Evolutionary conservation across 768 basidiomycete species (phyloP).

Genomic region (Xanthoconium stramineum): DNA sequence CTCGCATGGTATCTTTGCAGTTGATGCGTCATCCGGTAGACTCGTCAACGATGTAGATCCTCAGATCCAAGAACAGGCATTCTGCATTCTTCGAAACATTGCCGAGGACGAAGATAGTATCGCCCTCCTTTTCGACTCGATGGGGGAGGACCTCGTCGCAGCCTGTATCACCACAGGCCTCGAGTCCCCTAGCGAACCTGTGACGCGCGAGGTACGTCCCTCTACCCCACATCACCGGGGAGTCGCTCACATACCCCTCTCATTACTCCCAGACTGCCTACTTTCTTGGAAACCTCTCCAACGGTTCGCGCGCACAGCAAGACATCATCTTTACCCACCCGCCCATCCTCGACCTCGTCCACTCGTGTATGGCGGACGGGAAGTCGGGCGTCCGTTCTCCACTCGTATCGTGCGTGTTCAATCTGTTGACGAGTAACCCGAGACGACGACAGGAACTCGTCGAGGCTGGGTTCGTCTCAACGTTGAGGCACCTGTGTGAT

Average conservation of each 20-base stretch:
- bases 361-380: constrained; percentile 56
- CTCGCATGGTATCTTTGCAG: not conserved
- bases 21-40: constrained; percentile 31
- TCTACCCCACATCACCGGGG: no score
- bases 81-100: constrained; percentile 64
- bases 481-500: constrained; percentile 43
- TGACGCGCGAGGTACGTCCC: constrained; percentile 47
- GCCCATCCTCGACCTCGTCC: constrained; percentile 50
- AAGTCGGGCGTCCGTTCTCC: constrained; percentile 58
- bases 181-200: constrained; percentile 49
- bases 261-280: constrained; percentile 44
- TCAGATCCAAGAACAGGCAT: constrained; percentile 67
- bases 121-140: constrained; percentile 51
- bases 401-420: constrained; percentile 55
- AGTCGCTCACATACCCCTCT: not conserved
- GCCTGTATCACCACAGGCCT: constrained; percentile 46
- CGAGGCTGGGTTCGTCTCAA: constrained; percentile 45
- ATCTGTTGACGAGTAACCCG: constrained; percentile 47
- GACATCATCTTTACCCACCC: constrained; percentile 50
- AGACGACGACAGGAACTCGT: constrained; percentile 36
- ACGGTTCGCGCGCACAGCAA: constrained; percentile 51
- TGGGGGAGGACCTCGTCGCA: constrained; percentile 48
- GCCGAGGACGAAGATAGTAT: constrained; percentile 66
- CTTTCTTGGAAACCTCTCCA: constrained; percentile 66
- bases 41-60: constrained; percentile 51